Conservation (phyloP, 805 yeast genomes). For the Scheffersomyces spartinae region DNA sequence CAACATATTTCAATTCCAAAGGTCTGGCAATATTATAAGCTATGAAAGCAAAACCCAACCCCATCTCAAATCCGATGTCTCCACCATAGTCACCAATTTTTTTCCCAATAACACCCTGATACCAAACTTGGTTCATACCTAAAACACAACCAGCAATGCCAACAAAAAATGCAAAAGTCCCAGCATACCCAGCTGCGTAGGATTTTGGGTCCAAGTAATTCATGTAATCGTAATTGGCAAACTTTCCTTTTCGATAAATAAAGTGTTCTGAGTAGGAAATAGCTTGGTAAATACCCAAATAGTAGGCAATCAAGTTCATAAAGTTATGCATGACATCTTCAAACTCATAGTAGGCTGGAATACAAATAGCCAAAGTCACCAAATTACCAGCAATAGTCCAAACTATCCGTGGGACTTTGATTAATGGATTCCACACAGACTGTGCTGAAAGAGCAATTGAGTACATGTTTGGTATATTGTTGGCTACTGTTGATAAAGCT, state of each 20-base stretch:
- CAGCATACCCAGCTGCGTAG: constrained; percentile 20
- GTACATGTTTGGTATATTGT: constrained; percentile 22
- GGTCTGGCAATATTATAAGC: constrained; percentile 17
- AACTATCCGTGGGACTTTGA: constrained; percentile 19
- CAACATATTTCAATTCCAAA: constrained; percentile 17
- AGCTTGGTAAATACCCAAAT: constrained; percentile 22
- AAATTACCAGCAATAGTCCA: constrained; percentile 23
- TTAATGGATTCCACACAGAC: constrained; percentile 19
- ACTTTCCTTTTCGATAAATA: constrained; percentile 13
- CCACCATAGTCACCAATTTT: constrained; percentile 14
- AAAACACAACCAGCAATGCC: constrained; percentile 22
- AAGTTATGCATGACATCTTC: constrained; percentile 18
- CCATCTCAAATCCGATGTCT: constrained; percentile 20
- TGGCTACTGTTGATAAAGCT: constrained; percentile 19
- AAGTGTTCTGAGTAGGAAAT: constrained; percentile 18
- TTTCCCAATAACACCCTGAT: constrained; percentile 17
- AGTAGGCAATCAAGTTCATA: constrained; percentile 20
- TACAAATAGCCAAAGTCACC: constrained; percentile 18
- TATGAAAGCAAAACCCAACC: constrained; percentile 15
- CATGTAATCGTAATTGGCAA: constrained; percentile 13
- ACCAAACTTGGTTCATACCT: constrained; percentile 24
- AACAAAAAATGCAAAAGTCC: constrained; percentile 15
- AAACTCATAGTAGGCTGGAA: constrained; percentile 24
- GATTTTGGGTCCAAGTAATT: constrained; percentile 12
- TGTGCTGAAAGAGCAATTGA: constrained; percentile 19